phyloP scores from a whole-genome alignment of 768 basidiomycete genomes.

The Austroboletus festivus region DNA sequence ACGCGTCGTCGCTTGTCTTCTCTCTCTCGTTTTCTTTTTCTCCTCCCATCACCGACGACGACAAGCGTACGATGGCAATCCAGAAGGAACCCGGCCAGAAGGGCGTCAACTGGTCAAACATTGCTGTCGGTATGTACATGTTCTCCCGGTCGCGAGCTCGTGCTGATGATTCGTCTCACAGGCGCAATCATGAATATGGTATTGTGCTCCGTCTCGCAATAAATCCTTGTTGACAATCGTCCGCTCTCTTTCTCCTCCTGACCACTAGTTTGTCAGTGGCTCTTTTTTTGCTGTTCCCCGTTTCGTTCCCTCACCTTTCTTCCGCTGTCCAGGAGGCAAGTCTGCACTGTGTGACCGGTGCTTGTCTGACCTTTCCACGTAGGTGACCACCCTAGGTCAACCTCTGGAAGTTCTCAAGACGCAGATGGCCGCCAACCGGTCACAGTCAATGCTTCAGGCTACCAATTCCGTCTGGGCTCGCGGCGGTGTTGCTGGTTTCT shows the following conservation, averaged over 20 bases:
- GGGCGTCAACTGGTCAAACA: conserved; percentile 91
- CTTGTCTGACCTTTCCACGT: conserved; percentile 3
- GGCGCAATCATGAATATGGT: conserved; percentile 99
- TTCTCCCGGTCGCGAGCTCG: conserved; percentile 16
- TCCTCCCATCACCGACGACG: conserved; percentile 14
- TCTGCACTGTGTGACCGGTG: conserved; percentile 13
- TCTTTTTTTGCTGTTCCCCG: background rate
- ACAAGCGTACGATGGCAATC: conserved; percentile 61
- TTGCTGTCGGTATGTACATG: conserved; percentile 76
- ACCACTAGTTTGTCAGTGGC: conserved; percentile 45
- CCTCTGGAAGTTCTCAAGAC: conserved; percentile 98
- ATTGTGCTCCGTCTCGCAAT: conserved; percentile 34
- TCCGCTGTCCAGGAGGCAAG: conserved; percentile 62
- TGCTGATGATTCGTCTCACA: conserved; percentile 30
- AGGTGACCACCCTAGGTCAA: conserved; percentile 98
- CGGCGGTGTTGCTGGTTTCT: conserved; percentile 87
- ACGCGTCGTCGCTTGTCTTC: background rate
- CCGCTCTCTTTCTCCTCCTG: background rate
- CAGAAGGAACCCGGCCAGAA: conserved; percentile 87
- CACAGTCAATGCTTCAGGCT: conserved; percentile 86
- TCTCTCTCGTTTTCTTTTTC: conserved; percentile 8
- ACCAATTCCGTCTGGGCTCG: conserved; percentile 85
- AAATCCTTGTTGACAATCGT: conserved; percentile 3
- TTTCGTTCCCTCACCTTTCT: conserved; percentile 13
- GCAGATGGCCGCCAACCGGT: conserved; percentile 97